Conservation (phyloP, 805 yeast genomes). For the Torulaspora indica region DNA sequence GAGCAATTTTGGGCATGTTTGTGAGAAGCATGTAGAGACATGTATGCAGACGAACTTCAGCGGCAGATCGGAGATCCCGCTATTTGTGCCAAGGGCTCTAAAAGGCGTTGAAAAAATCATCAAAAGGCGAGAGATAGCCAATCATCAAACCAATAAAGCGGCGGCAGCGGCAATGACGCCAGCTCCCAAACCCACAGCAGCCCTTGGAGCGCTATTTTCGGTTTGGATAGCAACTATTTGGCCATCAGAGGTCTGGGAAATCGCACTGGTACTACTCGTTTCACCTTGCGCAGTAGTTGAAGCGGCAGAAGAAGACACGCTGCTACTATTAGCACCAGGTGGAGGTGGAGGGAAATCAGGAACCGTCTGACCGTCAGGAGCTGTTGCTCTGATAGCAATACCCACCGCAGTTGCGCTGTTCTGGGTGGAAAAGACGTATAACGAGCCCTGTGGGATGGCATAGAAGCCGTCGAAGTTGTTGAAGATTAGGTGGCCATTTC, state of each 20-base stretch:
- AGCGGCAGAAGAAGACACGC: conserved; percentile 11
- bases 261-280: not conserved
- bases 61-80: too few species aligned
- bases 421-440: conserved; percentile 27
- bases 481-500: conserved; percentile 38
- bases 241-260: conserved; percentile 16
- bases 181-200: conserved; percentile 27
- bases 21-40: too few species aligned
- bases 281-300: conserved; percentile 17
- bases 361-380: conserved; percentile 15
- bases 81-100: too few species aligned
- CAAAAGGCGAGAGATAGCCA: too few species aligned
- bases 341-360: conserved; percentile 21
- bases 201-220: conserved; percentile 29
- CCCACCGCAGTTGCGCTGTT: conserved; percentile 24
- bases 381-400: conserved; percentile 19
- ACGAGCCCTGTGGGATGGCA: conserved; percentile 36
- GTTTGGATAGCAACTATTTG: conserved; percentile 18
- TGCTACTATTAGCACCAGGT: conserved; percentile 1
- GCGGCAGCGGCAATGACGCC: conserved; percentile 31
- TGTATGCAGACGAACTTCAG: too few species aligned
- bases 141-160: conserved; percentile 28
- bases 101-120: too few species aligned
- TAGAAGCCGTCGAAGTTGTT: conserved; percentile 36
- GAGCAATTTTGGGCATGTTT: too few species aligned